A percentile compares a stretch with the other conserved stretches of the same genome.
phyloP scores from a whole-genome alignment of 768 basidiomycete species.

The Leccinum truebloodii region DNA sequence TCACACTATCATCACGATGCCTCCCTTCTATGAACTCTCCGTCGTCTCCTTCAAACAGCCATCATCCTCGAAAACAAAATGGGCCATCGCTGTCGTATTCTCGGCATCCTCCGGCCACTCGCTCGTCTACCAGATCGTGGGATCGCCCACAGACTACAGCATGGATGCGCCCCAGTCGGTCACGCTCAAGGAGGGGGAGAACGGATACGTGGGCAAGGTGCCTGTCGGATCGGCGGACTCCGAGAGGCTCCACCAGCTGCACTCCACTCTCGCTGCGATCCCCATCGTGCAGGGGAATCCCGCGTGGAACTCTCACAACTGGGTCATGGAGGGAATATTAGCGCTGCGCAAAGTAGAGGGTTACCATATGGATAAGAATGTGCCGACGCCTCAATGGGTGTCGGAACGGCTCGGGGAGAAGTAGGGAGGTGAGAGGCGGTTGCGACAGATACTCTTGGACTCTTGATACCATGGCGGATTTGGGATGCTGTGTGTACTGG shows the following conservation, averaged over 20 bases:
- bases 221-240: constrained; percentile 31
- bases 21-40: constrained; percentile 35
- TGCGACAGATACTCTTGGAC: constrained; percentile 11
- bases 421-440: constrained; percentile 17
- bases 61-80: constrained; percentile 23
- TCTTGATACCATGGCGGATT: constrained; percentile 25
- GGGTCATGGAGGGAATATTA: constrained; percentile 35
- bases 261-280: constrained; percentile 29
- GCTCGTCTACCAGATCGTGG: constrained; percentile 33
- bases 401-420: constrained; percentile 29
- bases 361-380: constrained; percentile 32
- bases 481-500: constrained; percentile 20
- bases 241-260: constrained; percentile 30
- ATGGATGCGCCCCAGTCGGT: constrained; percentile 36
- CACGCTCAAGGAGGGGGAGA: constrained; percentile 32
- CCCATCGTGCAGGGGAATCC: constrained; percentile 29
- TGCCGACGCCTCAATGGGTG: constrained; percentile 32
- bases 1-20: constrained; percentile 21
- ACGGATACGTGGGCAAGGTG: constrained; percentile 24
- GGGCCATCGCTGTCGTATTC: constrained; percentile 32
- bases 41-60: constrained; percentile 29
- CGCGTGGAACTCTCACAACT: constrained; percentile 30
- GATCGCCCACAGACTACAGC: constrained; percentile 29
- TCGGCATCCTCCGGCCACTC: constrained; percentile 31
- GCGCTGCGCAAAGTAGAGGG: constrained; percentile 32